phyloP scores from a whole-genome alignment of 2,329 filamentous ascomycete species.

The Clonostachys rhizophaga region DNA sequence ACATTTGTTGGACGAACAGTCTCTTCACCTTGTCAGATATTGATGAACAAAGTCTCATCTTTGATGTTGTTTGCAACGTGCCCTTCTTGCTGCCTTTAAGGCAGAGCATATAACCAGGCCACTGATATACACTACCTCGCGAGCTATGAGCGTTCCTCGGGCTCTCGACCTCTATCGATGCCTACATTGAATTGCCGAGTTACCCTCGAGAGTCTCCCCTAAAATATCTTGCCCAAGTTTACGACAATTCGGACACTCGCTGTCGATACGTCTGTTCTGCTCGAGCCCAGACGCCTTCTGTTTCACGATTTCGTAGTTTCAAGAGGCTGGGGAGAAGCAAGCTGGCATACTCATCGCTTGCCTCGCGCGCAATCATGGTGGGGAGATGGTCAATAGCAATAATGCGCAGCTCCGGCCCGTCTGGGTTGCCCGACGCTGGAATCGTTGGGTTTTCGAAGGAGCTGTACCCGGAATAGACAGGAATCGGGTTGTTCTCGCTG shows the following conservation, averaged over 20 bases:
- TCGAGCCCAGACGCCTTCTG: conserved; percentile 69
- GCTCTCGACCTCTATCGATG: no score
- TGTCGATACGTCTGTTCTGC: conserved; percentile 77
- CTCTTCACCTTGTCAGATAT: no score
- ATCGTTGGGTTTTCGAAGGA: conserved; percentile 82
- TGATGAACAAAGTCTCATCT: no score
- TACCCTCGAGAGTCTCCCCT: no score
- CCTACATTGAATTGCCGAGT: no score
- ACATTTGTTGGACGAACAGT: no score
- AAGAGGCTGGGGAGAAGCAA: conserved; percentile 73
- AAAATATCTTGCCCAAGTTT: no score
- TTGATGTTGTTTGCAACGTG: no score
- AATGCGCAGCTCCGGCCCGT: conserved; percentile 62
- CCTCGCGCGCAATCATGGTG: conserved; percentile 74
- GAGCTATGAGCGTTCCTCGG: no score
- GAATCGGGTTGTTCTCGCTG: conserved; percentile 62
- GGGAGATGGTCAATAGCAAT: conserved; percentile 83
- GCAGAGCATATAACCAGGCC: no score
- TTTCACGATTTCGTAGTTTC: conserved; percentile 67
- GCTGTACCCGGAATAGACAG: conserved; percentile 75
- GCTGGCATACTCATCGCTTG: conserved; percentile 75
- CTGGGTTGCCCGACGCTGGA: conserved; percentile 19
- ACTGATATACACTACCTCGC: no score
- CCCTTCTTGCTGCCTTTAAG: no score
- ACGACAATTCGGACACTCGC: background rate